Evolutionary conservation across 345 rosid genomes (phyloP).

Genomic region (Gossypioides kirkii): DNA sequence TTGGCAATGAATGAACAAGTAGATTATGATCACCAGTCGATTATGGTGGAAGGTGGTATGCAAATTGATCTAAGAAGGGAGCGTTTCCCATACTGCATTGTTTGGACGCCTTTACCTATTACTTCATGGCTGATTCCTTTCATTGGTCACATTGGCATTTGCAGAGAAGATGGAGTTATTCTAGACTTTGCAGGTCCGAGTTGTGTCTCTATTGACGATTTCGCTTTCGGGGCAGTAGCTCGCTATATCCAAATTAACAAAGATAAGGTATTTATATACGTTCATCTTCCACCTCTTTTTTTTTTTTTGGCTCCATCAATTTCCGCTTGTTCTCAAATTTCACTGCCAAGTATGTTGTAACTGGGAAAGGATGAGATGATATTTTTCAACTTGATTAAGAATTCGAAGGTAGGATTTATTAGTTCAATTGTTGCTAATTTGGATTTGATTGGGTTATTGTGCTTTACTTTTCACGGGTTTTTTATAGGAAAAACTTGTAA

Average conservation of each 20-base stretch:
- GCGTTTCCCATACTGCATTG: constrained; percentile 80
- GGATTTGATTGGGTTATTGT: background rate
- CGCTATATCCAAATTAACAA: constrained; percentile 78
- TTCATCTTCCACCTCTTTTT: background rate
- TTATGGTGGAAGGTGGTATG: constrained; percentile 36
- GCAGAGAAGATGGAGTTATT: constrained; percentile 92
- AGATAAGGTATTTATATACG: constrained; percentile 43
- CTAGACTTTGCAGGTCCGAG: constrained; percentile 95
- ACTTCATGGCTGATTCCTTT: constrained; percentile 89
- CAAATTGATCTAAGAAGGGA: constrained; percentile 65
- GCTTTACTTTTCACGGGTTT: background rate
- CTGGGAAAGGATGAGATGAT: background rate
- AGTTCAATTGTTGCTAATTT: background rate
- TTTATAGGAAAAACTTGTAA: background rate
- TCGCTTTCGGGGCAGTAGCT: constrained; percentile 75
- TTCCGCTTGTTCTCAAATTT: background rate
- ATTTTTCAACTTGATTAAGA: background rate
- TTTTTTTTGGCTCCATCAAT: background rate
- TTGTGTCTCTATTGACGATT: constrained; percentile 79
- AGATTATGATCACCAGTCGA: constrained; percentile 39
- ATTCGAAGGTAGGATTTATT: background rate
- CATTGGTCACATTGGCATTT: constrained; percentile 80
- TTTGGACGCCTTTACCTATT: constrained; percentile 92
- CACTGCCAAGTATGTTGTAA: background rate
- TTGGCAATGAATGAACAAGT: constrained; percentile 36